These are phyloP conservation scores for Lepiota brunneoincarnata DNA, from an alignment of 768 basidiomycete species.

Conservation along the genomic window DNA sequence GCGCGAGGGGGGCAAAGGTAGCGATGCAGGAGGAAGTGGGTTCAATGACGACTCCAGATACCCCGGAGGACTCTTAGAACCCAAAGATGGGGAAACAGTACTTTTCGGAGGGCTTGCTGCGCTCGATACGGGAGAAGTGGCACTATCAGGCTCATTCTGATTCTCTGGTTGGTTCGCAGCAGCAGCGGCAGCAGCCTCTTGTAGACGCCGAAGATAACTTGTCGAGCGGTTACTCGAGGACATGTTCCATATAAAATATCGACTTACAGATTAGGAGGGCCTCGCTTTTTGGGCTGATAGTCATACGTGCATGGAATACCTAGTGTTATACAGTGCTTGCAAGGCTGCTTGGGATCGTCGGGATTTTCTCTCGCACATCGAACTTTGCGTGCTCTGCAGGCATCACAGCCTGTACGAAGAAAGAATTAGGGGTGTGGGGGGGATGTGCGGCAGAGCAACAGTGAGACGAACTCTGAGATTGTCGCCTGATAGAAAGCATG, in stretches of 20 bases:
- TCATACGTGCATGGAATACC: slow-evolving; percentile 87
- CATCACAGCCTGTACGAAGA: slow-evolving; percentile 67
- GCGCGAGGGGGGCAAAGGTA: slow-evolving; percentile 59
- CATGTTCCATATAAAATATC: slow-evolving; percentile 1
- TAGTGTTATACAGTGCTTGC: slow-evolving; percentile 85
- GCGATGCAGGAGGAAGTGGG: slow-evolving; percentile 28
- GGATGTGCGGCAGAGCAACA: not conserved
- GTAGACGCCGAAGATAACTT: slow-evolving; percentile 77
- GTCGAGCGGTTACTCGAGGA: slow-evolving; percentile 9
- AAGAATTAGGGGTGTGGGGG: slow-evolving; percentile 16
- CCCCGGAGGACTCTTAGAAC: slow-evolving; percentile 41
- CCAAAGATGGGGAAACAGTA: slow-evolving; percentile 43
- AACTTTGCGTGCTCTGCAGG: slow-evolving; percentile 84
- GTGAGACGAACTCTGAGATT: slow-evolving; percentile 71
- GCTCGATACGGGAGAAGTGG: slow-evolving; percentile 45
- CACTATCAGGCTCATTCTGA: slow-evolving; percentile 38
- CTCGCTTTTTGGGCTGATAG: slow-evolving; percentile 91
- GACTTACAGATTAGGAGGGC: slow-evolving; percentile 85
- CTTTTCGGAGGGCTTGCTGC: slow-evolving; percentile 47
- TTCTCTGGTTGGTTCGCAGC: slow-evolving; percentile 35
- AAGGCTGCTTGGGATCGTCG: slow-evolving; percentile 72
- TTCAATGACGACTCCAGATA: slow-evolving; percentile 53
- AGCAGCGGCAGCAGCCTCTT: slow-evolving; percentile 70
- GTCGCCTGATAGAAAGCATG: slow-evolving; percentile 52
- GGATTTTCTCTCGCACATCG: slow-evolving; percentile 79